Evolutionary conservation across 1,139 yeast species (phyloP).

Genomic region (Taphrina deformans): DNA sequence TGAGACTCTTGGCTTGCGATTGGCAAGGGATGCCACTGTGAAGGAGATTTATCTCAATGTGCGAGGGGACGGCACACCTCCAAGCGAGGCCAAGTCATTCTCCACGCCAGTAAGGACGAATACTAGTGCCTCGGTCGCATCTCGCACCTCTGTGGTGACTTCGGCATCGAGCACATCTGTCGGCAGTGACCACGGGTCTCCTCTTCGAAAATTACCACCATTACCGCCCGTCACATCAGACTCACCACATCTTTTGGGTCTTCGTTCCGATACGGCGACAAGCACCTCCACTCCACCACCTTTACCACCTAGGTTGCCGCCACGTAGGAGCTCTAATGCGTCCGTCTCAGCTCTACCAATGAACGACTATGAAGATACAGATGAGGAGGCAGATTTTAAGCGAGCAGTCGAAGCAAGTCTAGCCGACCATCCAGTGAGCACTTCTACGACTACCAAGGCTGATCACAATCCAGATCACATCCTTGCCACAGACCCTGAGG

Average conservation of each 20-base stretch:
- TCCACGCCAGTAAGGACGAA: neutral
- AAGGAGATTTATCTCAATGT: slow-evolving; percentile 12
- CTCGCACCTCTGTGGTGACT: neutral
- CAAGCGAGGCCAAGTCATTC: slow-evolving; percentile 12
- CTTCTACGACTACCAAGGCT: neutral
- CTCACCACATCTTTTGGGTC: neutral
- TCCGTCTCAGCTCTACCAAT: neutral
- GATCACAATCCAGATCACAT: neutral
- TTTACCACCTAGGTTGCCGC: slow-evolving; percentile 7
- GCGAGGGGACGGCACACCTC: slow-evolving; percentile 16
- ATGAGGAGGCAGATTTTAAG: slow-evolving; percentile 3
- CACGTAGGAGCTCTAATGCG: neutral
- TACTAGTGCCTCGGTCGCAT: neutral
- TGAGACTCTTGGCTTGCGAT: slow-evolving; percentile 11
- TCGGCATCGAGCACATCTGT: neutral
- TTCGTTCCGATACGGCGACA: neutral
- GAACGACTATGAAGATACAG: neutral
- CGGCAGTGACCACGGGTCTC: neutral
- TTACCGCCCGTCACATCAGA: neutral
- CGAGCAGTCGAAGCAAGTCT: slow-evolving; percentile 21
- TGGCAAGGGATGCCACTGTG: slow-evolving; percentile 11
- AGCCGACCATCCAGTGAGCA: neutral
- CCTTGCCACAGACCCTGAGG: neutral
- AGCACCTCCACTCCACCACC: slow-evolving; percentile 8
- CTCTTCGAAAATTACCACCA: slow-evolving; percentile 6